Base-by-base conservation (phyloP, 331 rosid species). In the Acacia concinna region DNA sequence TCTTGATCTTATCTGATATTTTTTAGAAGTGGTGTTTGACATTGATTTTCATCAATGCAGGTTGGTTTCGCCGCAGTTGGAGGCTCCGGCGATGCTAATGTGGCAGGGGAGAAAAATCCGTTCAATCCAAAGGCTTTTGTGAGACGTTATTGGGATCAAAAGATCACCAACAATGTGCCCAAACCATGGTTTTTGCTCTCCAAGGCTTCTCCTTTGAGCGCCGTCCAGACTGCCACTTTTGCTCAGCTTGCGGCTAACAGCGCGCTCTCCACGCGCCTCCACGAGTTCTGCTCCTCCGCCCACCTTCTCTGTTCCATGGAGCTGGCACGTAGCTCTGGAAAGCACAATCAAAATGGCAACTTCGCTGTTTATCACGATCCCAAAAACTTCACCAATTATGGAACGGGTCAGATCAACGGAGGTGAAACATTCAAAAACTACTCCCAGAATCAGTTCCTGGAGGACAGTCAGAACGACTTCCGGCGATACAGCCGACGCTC, bases 401-500 rank as follows among this genome's bases (percentile, higher is more conserved):
- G 92, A 12, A 34, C 88, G 46, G 84, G 73, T 52, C 85, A 89
- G 43, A 47, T 68, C 51, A 86, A 79, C 1, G 92, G 94, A 7
- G 18, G 67, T 20, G 87, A 90, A 81, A 66, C 72, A 62, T 90
- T 90, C 85, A 85, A 85, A 74, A 77, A 83, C 81, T 90, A 90
- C 85, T 86, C 92, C 9, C 6, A 59, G 0, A 11, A 5, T 30
- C 9, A 28, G 1, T 0, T 1, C 3, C 6, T 13, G 2, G 1
- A 1, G 3, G 2, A 7, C 1, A 28, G 37, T 28, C 38, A 27
- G 67, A 82, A 83, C 82, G 85, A 88, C 44, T 90, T 88, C 87
- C 81, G 89, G 17, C 86, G 92, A 17, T 90, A 90, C 85, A 90
- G 94, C 82, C 88, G 86, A 0, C 86, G 73, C 70, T 83, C 90